These are phyloP conservation scores for Takashimella koratensis DNA, from an alignment of 1,284 basidiomycete genomes.

Conservation along the genomic window DNA sequence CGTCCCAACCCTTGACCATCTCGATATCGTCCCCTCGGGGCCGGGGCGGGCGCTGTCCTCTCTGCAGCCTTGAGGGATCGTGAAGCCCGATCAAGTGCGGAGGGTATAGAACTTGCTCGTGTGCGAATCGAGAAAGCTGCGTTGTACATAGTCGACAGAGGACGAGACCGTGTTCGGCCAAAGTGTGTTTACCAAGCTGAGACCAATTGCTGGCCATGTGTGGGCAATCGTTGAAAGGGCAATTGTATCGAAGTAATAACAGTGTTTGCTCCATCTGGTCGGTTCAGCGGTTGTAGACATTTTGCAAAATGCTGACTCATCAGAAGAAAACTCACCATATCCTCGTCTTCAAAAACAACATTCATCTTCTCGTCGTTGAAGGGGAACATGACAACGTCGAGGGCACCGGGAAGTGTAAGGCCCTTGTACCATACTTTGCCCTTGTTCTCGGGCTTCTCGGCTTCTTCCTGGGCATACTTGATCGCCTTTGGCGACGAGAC, in stretches of 20 bases:
- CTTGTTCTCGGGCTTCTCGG: conserved; percentile 37
- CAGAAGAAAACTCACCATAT: conserved; percentile 62
- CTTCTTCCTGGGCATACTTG: conserved; percentile 34
- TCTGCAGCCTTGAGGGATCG: conserved; percentile 66
- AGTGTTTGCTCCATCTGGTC: conserved; percentile 80
- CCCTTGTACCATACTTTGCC: conserved; percentile 40
- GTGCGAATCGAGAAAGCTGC: conserved; percentile 90
- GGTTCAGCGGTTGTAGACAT: background rate
- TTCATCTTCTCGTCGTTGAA: conserved; percentile 72
- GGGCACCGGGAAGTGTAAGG: conserved; percentile 37
- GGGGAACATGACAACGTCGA: conserved; percentile 47
- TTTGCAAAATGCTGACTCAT: background rate
- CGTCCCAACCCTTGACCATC: conserved; percentile 45
- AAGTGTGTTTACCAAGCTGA: conserved; percentile 66
- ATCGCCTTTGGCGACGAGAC: conserved; percentile 49
- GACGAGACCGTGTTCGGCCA: conserved; percentile 61
- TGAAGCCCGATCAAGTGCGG: conserved; percentile 67
- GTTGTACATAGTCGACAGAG: conserved; percentile 88
- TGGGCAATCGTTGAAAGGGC: conserved; percentile 74
- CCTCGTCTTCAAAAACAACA: conserved; percentile 83
- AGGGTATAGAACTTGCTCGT: conserved; percentile 87
- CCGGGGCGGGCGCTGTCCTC: conserved; percentile 46
- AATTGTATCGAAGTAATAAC: conserved; percentile 84
- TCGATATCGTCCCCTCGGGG: conserved; percentile 42
- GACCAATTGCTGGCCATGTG: conserved; percentile 83